Evolutionary conservation across 2,329 filamentous ascomycete species (phyloP), one percentile per base, ranked within the genome.

Genomic region (Diplocarpon mali): DNA sequence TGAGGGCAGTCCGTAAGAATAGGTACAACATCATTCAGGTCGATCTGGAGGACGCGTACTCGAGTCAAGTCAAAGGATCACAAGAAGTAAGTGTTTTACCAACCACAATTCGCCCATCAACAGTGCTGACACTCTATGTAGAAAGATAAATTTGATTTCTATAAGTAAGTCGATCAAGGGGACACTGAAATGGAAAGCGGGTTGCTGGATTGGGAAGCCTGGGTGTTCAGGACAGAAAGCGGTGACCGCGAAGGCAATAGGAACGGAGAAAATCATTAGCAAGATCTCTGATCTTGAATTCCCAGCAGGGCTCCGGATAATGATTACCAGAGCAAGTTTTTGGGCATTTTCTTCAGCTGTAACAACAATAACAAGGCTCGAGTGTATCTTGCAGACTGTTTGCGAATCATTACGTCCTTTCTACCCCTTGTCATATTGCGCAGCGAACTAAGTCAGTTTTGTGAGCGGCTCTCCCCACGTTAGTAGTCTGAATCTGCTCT

Each of bases 11-110:
- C 53, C 77, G 90, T 60, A 96, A 95, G 80, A 96, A 98, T 69
- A 75, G 92, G 60, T 98, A 98, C 69, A 96, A 98, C 67, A 98
- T 98, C 64, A 96, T 98, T 60, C 92, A 98, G 71, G 80, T 76
- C 51, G 92, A 98, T 68, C 71, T 98, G 52, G 92, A 98, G 67
- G 92, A 96, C 65, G 92, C 92, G 36, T 98, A 98, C 67, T 89
- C 88, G 32, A 86, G 82, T 68, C 92, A 98, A 66, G 92, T 98
- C 61, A 96, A 96, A 79, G 86, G 77, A 31, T 75, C 76, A 39
- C 72, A 77, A 50, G 79, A 85, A 65, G 75, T 32, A 32, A 5
- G 30, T 10, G 4, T 12, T 34, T 30, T 24, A 30, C 39, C 30
- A 35, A 35, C 11, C 20, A 41, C n/a, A 41, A 41, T 17, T 35